Conservation (phyloP, 331 rosid species). For the Quercus tomentella region DNA sequence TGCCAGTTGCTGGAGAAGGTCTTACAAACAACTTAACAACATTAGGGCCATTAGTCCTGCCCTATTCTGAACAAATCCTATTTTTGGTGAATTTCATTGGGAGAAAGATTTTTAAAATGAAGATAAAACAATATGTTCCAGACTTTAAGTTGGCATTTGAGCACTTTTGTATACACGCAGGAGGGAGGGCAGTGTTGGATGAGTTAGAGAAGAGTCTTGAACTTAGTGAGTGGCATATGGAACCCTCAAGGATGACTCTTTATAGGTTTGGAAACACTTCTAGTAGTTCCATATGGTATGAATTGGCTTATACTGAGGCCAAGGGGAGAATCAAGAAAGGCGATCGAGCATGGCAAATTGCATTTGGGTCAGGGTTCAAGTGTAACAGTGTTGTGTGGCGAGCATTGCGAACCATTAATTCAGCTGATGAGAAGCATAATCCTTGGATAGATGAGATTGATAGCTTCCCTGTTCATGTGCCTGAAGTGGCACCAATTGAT, state of each 20-base stretch:
- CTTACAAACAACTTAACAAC: background rate
- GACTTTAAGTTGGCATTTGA: background rate
- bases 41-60: background rate
- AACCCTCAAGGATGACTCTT: background rate
- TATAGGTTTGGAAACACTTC: background rate
- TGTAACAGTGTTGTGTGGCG: background rate
- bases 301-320: background rate
- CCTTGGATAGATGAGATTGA: background rate
- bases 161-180: background rate
- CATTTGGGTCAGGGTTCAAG: constrained; percentile 1
- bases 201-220: background rate
- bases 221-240: background rate
- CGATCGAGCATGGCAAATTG: background rate
- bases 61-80: background rate
- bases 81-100: background rate
- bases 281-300: background rate
- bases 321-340: constrained; percentile 3
- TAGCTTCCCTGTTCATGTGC: background rate
- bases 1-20: background rate
- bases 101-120: background rate
- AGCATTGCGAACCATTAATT: background rate
- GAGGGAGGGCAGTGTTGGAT: background rate
- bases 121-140: background rate
- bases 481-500: background rate
- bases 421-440: background rate